Percentiles rank a stretch among this genome's conserved stretches.
These are phyloP conservation scores for Xerocomellus dryophilus DNA, from an alignment of 768 basidiomycete genomes.

Conservation along the genomic window DNA sequence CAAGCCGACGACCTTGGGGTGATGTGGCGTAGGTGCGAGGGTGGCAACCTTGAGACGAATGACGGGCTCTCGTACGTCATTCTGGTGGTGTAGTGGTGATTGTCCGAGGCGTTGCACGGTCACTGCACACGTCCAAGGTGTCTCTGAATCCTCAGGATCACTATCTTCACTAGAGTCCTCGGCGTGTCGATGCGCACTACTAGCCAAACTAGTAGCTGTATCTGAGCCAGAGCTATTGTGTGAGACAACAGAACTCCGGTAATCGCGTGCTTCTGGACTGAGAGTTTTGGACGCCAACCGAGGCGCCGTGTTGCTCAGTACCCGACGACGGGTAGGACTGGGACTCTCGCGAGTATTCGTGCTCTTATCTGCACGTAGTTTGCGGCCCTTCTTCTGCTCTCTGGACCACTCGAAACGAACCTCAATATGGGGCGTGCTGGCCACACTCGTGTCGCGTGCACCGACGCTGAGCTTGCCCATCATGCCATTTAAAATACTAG, in stretches of 20 bases:
- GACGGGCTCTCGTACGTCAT: slow-evolving; percentile 8
- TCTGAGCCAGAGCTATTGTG: slow-evolving; percentile 38
- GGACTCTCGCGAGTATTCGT: slow-evolving; percentile 2
- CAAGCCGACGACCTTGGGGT: slow-evolving; percentile 90
- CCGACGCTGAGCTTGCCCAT: slow-evolving; percentile 38
- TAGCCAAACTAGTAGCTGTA: slow-evolving; percentile 24
- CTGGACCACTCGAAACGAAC: slow-evolving; percentile 80
- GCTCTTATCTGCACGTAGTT: slow-evolving; percentile 20
- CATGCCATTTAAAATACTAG: slow-evolving; percentile 44
- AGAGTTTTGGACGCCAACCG: slow-evolving; percentile 10
- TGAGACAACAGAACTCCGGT: slow-evolving; percentile 42
- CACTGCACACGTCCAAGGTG: slow-evolving; percentile 91
- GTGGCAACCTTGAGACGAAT: slow-evolving; percentile 70
- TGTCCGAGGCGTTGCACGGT: slow-evolving; percentile 50
- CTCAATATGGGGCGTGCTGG: slow-evolving; percentile 47
- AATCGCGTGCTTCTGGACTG: slow-evolving; percentile 11
- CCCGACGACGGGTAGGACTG: slow-evolving; percentile 17
- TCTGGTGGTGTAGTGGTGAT: slow-evolving; percentile 5
- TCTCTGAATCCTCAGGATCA: slow-evolving; percentile 95
- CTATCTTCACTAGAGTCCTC: slow-evolving; percentile 72
- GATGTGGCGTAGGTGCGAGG: slow-evolving; percentile 89
- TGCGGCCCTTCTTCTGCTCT: slow-evolving; percentile 25
- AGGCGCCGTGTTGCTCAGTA: slow-evolving; percentile 2
- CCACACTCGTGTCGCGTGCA: slow-evolving; percentile 20
- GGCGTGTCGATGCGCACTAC: slow-evolving; percentile 16